These are phyloP conservation scores for Orbilia ellipsospora DNA, from an alignment of 2,329 filamentous ascomycete species.

Conservation along the genomic window DNA sequence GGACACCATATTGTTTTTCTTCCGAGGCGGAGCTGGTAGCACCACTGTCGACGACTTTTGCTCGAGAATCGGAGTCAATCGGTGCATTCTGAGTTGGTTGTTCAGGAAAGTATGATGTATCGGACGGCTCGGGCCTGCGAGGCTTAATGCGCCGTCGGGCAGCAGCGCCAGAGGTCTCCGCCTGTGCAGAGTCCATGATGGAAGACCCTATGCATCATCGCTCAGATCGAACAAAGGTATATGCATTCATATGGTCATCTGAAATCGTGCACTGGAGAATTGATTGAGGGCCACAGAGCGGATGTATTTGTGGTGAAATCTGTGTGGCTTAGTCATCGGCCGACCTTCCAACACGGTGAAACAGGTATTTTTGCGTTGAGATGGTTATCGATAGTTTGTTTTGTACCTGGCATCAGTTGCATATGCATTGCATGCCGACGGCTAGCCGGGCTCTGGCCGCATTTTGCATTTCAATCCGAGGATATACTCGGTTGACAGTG, in stretches of 20 bases:
- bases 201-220: conserved; percentile 14
- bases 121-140: conserved; percentile 17
- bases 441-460: conserved; percentile 27
- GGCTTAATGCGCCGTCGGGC: conserved; percentile 37
- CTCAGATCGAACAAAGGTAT: neutral
- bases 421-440: conserved; percentile 34
- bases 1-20: conserved; percentile 19
- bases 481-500: neutral
- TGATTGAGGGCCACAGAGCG: neutral
- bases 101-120: conserved; percentile 29
- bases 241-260: neutral
- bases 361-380: conserved; percentile 40
- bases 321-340: conserved; percentile 28
- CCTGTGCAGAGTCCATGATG: conserved; percentile 52
- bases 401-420: conserved; percentile 7
- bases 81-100: conserved; percentile 16
- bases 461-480: conserved; percentile 10
- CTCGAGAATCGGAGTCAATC: conserved; percentile 14
- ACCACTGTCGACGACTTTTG: neutral
- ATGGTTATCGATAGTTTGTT: conserved; percentile 17
- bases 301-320: conserved; percentile 17
- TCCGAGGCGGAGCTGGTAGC: conserved; percentile 8
- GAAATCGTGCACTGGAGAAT: neutral
- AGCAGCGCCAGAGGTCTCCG: conserved; percentile 45
- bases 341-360: conserved; percentile 10